phyloP scores from a whole-genome alignment of 441 rosid genomes.

The Aleurites moluccanus region DNA sequence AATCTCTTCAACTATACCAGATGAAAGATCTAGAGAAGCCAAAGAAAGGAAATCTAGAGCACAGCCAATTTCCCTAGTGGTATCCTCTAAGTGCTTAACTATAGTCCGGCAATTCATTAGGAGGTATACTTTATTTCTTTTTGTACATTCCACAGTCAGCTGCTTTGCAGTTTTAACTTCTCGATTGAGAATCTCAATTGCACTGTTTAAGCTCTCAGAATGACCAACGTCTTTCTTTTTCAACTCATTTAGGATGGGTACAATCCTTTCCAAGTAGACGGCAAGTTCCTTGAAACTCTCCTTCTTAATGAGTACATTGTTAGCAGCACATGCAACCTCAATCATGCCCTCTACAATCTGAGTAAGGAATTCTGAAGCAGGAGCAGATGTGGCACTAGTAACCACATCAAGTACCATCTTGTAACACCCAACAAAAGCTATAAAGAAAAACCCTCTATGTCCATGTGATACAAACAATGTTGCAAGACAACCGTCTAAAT shows the following conservation, averaged over 20 bases:
- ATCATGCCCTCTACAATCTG: constrained; percentile 45
- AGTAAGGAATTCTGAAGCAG: constrained; percentile 46
- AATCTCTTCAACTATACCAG: constrained; percentile 42
- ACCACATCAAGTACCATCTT: constrained; percentile 44
- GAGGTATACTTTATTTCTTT: constrained; percentile 59
- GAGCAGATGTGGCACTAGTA: constrained; percentile 34
- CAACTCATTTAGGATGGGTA: constrained; percentile 53
- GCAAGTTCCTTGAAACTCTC: constrained; percentile 53
- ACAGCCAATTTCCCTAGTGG: constrained; percentile 46
- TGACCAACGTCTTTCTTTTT: constrained; percentile 31
- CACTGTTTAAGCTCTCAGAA: constrained; percentile 42
- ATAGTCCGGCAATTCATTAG: constrained; percentile 54
- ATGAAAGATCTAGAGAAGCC: constrained; percentile 52
- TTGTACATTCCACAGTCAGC: constrained; percentile 42
- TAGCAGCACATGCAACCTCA: constrained; percentile 38
- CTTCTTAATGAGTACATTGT: constrained; percentile 45
- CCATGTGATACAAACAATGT: constrained; percentile 16
- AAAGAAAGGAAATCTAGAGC: constrained; percentile 57
- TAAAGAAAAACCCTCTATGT: constrained; percentile 21
- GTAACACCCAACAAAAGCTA: constrained; percentile 27
- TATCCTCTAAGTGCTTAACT: constrained; percentile 35
- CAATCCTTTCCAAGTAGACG: constrained; percentile 46
- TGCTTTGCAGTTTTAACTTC: constrained; percentile 51
- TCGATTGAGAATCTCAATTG: constrained; percentile 48
- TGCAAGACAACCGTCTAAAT: constrained; percentile 9